Base-by-base conservation (phyloP, 495 filamentous ascomycete species). In the Penicillium riverlandense region DNA sequence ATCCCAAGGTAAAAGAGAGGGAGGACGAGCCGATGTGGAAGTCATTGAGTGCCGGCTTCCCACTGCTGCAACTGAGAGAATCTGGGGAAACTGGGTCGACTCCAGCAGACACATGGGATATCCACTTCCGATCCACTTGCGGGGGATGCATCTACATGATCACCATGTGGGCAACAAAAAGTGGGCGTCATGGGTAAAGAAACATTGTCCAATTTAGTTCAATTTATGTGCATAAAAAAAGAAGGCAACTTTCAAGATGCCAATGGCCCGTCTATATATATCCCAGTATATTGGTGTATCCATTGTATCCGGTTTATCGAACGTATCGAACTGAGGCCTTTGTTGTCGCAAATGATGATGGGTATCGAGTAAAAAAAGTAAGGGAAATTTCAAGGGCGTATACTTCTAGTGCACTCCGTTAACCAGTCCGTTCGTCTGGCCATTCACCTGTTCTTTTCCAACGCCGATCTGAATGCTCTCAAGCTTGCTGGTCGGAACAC, bases 401-500 rank as follows among this genome's bases (percentile, higher is more conserved):
- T n/a, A 29, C 38, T 7, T 38, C 32, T 45, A 49, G 22, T 52
- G 51, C 9, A 52, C 44, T 35, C 48, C 54, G 46, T 55, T 54
- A 33, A 43, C 41, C 14, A 40, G 12, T 0, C 48, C 49, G 9
- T 43, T 43, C 6, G 35, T 11, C 8, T 29, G 15, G n/a, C 35
- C 35, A 36, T 38, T 43, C 10, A 9, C n/a, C 6, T 10, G n/a
- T 11, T 34, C 29, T 30, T 50, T 49, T 16, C 35, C 27, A 11
- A 47, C 13, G n/a, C 35, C 36, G 11, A 49, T 47, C 12, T 48
- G 38, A 8, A 54, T 35, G 4, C 44, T 51, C 6, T 51, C 41
- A 34, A 57, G 27, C 36, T 58, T 58, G 9, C 40, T 35, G 5
- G 41, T 41, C 14, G 55, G 52, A 28, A 58, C 52, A n/a, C 55